Percentiles rank a stretch among this genome's conserved stretches.
Evolutionary conservation across 2,329 filamentous ascomycete genomes (phyloP).

Genomic region (Aspergillus latus): DNA sequence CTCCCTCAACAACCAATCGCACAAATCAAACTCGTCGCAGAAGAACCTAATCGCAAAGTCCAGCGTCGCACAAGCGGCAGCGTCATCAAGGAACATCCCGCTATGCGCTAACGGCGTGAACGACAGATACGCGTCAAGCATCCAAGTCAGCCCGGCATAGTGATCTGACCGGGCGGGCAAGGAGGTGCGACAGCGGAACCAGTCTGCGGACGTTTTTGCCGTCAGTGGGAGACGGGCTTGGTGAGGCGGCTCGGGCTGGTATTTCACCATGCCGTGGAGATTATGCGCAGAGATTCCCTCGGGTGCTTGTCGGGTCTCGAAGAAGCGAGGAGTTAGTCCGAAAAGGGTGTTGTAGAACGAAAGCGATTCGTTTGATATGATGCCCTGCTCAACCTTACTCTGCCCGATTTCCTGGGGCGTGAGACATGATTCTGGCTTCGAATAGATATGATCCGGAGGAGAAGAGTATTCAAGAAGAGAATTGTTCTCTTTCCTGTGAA

Average conservation of each 20-base stretch:
- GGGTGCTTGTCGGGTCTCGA: constrained; percentile 3
- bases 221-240: neutral
- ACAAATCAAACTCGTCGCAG: constrained; percentile 39
- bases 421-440: neutral
- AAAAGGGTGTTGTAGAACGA: neutral
- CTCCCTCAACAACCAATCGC: constrained; percentile 43
- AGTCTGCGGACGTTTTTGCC: constrained; percentile 9
- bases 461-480: neutral
- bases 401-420: neutral
- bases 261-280: constrained; percentile 2
- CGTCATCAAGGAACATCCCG: constrained; percentile 31
- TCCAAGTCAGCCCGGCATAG: constrained; percentile 2
- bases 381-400: neutral
- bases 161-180: neutral
- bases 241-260: neutral
- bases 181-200: constrained; percentile 3
- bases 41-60: constrained; percentile 54
- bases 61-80: constrained; percentile 47
- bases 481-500: neutral
- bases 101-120: constrained; percentile 29
- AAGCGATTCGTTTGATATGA: neutral
- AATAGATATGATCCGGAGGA: neutral
- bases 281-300: constrained; percentile 11
- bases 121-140: constrained; percentile 13
- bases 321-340: constrained; percentile 1